Percentiles rank a stretch among this genome's conserved stretches.
Evolutionary conservation across 208 protist genomes (phyloP).

Genomic region (Leishmania tarentolae): DNA sequence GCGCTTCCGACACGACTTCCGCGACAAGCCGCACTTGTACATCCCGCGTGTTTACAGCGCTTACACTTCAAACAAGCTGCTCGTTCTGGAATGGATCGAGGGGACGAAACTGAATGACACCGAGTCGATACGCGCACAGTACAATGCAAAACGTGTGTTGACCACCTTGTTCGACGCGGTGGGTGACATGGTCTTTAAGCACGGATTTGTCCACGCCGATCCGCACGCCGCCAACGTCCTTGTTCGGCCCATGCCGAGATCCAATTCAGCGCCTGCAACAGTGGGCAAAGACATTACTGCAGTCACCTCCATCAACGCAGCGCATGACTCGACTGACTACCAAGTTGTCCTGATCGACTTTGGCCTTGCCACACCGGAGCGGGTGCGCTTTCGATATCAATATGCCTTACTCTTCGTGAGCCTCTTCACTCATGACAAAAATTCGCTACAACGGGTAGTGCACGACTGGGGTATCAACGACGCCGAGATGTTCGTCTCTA

Average conservation of each 20-base stretch:
- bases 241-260: slow-evolving; percentile 49
- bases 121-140: slow-evolving; percentile 51
- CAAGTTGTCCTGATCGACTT: slow-evolving; percentile 85
- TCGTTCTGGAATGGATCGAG: slow-evolving; percentile 95
- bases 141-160: slow-evolving; percentile 53
- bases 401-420: slow-evolving; percentile 82
- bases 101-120: slow-evolving; percentile 78
- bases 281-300: neutral
- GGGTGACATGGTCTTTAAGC: slow-evolving; percentile 94
- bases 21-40: slow-evolving; percentile 45
- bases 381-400: slow-evolving; percentile 74
- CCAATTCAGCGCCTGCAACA: neutral
- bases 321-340: slow-evolving; percentile 27
- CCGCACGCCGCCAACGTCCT: slow-evolving; percentile 94
- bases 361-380: slow-evolving; percentile 71
- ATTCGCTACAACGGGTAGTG: slow-evolving; percentile 49
- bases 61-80: slow-evolving; percentile 65
- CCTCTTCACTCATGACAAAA: slow-evolving; percentile 70
- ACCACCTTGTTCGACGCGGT: slow-evolving; percentile 85
- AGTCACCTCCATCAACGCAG: neutral
- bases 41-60: slow-evolving; percentile 61
- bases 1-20: slow-evolving; percentile 53
- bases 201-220: slow-evolving; percentile 95
- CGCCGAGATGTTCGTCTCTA: slow-evolving; percentile 71
- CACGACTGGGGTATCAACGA: slow-evolving; percentile 76